These are phyloP conservation scores for Ophiocordyceps camponoti-leonardi DNA, from an alignment of 2,329 filamentous ascomycete genomes.

Conservation along the genomic window DNA sequence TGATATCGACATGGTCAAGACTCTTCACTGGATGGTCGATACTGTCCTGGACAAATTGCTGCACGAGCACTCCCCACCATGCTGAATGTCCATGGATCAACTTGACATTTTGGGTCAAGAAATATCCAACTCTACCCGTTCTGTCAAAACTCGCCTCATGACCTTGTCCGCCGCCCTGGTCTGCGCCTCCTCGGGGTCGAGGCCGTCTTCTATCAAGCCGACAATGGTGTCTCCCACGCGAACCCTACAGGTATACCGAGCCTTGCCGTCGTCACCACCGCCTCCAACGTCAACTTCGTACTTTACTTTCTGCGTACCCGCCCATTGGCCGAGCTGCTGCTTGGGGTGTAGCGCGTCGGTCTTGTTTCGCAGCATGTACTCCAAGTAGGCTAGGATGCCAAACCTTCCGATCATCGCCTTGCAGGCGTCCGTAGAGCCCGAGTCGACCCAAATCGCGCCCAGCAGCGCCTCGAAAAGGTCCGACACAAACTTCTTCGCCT, in stretches of 20 bases:
- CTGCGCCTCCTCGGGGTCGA: constrained; percentile 33
- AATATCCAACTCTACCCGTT: not conserved
- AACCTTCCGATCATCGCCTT: constrained; percentile 40
- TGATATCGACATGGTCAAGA: constrained; percentile 41
- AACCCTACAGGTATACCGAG: constrained; percentile 26
- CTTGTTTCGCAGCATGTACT: constrained; percentile 37
- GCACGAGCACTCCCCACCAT: constrained; percentile 8
- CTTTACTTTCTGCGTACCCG: constrained; percentile 29
- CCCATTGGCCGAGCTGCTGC: constrained; percentile 46
- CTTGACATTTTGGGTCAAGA: not conserved
- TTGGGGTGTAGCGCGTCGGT: constrained; percentile 49
- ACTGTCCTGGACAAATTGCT: constrained; percentile 34
- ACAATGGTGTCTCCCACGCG: constrained; percentile 28
- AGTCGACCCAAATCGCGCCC: constrained; percentile 74
- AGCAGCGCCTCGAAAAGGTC: constrained; percentile 70
- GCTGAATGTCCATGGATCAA: not conserved
- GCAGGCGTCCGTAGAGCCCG: constrained; percentile 43
- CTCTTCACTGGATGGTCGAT: constrained; percentile 53
- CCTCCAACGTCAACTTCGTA: constrained; percentile 26
- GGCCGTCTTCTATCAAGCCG: constrained; percentile 25
- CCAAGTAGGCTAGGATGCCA: constrained; percentile 47
- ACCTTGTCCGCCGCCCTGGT: constrained; percentile 37
- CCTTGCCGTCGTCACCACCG: constrained; percentile 6
- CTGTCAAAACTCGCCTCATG: constrained; percentile 9
- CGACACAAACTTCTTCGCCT: constrained; percentile 61